These are phyloP conservation scores for Eustoma russellianum DNA, from an alignment of 257 asterid species.

Conservation along the genomic window DNA sequence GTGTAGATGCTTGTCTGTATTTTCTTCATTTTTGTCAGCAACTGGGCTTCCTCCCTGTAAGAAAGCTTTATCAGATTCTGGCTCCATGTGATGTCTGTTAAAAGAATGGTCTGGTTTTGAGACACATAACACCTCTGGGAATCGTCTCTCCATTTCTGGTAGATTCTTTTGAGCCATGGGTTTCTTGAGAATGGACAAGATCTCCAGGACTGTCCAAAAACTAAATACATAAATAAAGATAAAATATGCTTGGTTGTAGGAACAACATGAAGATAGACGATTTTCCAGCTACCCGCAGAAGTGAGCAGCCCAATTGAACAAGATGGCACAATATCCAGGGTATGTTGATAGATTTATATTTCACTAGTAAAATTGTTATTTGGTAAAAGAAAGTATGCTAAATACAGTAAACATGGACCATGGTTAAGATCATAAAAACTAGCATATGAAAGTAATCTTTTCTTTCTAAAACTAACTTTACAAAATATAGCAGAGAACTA, in stretches of 20 bases:
- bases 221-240: background rate
- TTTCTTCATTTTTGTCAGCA: slow-evolving; percentile 22
- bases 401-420: slow-evolving; percentile 1
- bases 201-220: slow-evolving; percentile 54
- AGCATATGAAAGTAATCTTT: too few relatives aligned
- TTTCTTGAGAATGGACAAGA: slow-evolving; percentile 61
- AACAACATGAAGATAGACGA: too few relatives aligned
- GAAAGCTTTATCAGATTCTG: slow-evolving; percentile 19
- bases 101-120: slow-evolving; percentile 30
- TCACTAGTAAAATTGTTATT: too few relatives aligned
- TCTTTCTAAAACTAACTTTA: too few relatives aligned
- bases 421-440: too few relatives aligned
- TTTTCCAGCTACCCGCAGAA: too few relatives aligned
- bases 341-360: too few relatives aligned
- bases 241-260: slow-evolving; percentile 3
- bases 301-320: too few relatives aligned
- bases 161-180: slow-evolving; percentile 29
- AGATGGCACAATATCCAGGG: too few relatives aligned
- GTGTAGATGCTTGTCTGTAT: slow-evolving; percentile 12
- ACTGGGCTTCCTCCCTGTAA: slow-evolving; percentile 13
- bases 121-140: slow-evolving; percentile 17
- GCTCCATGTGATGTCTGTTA: slow-evolving; percentile 19
- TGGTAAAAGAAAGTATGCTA: background rate
- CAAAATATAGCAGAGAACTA: too few relatives aligned
- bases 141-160: slow-evolving; percentile 20